These are phyloP conservation scores for Trifolium dubium DNA, from an alignment of 306 rosid species.

Conservation along the genomic window DNA sequence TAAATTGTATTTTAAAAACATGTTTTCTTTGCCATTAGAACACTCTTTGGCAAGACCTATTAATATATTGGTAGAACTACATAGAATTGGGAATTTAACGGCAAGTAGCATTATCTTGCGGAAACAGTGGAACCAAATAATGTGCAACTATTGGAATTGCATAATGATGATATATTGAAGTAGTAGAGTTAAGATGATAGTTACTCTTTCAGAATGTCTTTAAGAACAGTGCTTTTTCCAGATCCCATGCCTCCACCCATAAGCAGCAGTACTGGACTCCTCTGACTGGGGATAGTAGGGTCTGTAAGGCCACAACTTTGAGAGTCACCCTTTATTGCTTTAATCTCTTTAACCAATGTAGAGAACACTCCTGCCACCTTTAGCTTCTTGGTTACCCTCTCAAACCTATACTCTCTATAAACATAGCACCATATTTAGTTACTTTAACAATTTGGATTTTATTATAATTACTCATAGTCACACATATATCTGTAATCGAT, in stretches of 20 bases:
- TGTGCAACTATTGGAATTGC: neutral
- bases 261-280: slow-evolving; percentile 83
- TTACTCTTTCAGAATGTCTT: slow-evolving; percentile 79
- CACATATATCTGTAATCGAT: neutral
- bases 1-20: neutral
- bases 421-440: neutral
- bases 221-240: slow-evolving; percentile 95
- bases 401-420: slow-evolving; percentile 69
- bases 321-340: slow-evolving; percentile 61
- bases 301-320: slow-evolving; percentile 44
- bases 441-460: neutral
- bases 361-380: slow-evolving; percentile 70
- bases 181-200: neutral
- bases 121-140: too few species aligned
- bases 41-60: neutral
- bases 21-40: neutral
- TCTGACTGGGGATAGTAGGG: slow-evolving; percentile 55
- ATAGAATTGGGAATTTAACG: neutral
- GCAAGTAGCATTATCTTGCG: neutral
- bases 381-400: slow-evolving; percentile 59
- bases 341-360: slow-evolving; percentile 82
- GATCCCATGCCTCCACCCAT: slow-evolving; percentile 99
- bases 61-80: neutral
- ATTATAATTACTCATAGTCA: neutral
- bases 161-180: slow-evolving; percentile 4